Base-by-base conservation (phyloP, 2,329 filamentous ascomycete genomes). In the Hirsutella thompsonii region DNA sequence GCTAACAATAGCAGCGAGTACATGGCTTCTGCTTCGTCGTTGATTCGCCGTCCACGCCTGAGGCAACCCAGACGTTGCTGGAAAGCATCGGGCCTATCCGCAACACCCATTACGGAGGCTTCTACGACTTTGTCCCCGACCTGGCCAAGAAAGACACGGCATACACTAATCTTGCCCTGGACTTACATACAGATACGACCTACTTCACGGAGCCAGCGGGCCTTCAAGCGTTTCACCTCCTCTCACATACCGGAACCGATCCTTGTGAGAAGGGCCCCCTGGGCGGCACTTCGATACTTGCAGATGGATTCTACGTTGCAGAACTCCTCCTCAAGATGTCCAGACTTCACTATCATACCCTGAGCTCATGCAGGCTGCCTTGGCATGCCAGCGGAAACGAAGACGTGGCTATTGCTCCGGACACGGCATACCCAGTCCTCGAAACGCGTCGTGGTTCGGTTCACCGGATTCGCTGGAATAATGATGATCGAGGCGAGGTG, bases 141-240 rank as follows among this genome's bases (percentile, higher is more conserved):
- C 73, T 95, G 20, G 81, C 86, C 21, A 82, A 82, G 55, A 89
- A 89, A 48, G 88, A 94, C 54, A 93, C 85, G 2, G 88, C 88
- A 3, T 98, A 96, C 64, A 95, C 90, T 2, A 87, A 83, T 52
- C 70, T 92, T 39, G 79, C 80, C 1, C 74, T 98, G 3, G 76
- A 79, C 18, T 81, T 84, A 1, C 92, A 98, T 60, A 96, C 90
- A 1, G 92, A 98, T 62, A 96, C 78, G 6, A 94, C 90, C 1
- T 96, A 98, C 61, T 96, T 96, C 63, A 88, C 79, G 19, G 90
- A 96, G 47, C 90, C 92, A 0, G 81, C 85, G 2, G 87, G 90
- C 9, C 72, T 98, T 28, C 92, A 98, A 59, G 79, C 92, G 20
- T 93, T 98, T 60, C 92, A 98, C 56, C 69, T 95, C 37, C 73